These are phyloP conservation scores for Cladorrhinum sp. DNA, from an alignment of 2,329 filamentous ascomycete species.

Conservation along the genomic window DNA sequence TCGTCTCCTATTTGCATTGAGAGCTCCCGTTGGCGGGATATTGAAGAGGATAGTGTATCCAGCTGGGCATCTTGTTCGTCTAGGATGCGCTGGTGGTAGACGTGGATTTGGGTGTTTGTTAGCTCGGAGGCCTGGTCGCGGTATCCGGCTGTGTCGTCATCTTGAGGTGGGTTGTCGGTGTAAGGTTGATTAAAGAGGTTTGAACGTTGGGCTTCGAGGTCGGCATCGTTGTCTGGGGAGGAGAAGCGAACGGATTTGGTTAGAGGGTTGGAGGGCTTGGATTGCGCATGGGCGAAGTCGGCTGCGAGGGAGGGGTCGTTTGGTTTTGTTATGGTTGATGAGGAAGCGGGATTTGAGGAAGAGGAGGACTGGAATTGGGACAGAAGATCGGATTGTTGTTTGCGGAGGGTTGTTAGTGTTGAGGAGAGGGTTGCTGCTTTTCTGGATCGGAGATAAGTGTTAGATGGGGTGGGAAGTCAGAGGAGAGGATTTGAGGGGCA, in stretches of 20 bases:
- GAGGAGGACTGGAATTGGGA: conserved; percentile 72
- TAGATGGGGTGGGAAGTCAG: conserved; percentile 1
- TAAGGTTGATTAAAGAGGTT: conserved; percentile 53
- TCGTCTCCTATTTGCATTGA: conserved; percentile 96
- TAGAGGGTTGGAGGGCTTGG: conserved; percentile 34
- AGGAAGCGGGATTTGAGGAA: conserved; percentile 44
- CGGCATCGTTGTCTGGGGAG: conserved; percentile 57
- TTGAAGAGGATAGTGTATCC: conserved; percentile 81
- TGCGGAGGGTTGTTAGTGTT: conserved; percentile 65
- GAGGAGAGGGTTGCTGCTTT: conserved; percentile 55
- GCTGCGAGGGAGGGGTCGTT: conserved; percentile 61
- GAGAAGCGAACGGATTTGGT: conserved; percentile 73
- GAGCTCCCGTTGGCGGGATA: conserved; percentile 84
- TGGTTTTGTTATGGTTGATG: conserved; percentile 54
- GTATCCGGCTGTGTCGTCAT: conserved; percentile 53
- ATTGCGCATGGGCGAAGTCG: conserved; percentile 63
- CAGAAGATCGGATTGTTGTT: conserved; percentile 73
- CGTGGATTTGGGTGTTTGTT: conserved; percentile 81
- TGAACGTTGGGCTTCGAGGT: conserved; percentile 43
- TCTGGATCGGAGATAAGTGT: conserved; percentile 30
- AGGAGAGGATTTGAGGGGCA: conserved; percentile 24
- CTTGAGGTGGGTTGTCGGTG: conserved; percentile 60
- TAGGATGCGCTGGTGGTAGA: conserved; percentile 76
- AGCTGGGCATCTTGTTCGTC: conserved; percentile 91
- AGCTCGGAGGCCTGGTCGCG: conserved; percentile 57